These are phyloP conservation scores for Leptomonas seymouri DNA, from an alignment of 208 protist genomes.

Conservation along the genomic window DNA sequence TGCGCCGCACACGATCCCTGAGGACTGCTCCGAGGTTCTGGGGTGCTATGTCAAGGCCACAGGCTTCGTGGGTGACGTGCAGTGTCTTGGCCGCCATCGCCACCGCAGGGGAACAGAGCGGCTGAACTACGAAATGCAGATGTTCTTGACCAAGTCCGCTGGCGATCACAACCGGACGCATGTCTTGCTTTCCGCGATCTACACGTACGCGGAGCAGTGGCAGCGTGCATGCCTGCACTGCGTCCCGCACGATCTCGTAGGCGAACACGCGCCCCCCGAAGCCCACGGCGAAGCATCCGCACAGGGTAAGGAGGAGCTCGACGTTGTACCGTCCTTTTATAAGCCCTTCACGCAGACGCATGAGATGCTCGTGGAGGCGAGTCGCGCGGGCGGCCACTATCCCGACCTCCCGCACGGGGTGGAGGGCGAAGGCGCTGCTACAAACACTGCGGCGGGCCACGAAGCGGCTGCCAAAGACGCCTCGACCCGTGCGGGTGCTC, in stretches of 20 bases:
- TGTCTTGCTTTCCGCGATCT: slow-evolving; percentile 57
- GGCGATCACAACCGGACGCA: slow-evolving; percentile 73
- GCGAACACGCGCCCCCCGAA: background rate
- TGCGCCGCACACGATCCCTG: background rate
- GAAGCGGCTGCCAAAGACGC: background rate
- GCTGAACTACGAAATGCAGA: slow-evolving; percentile 53
- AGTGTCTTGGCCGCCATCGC: slow-evolving; percentile 8
- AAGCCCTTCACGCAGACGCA: slow-evolving; percentile 35
- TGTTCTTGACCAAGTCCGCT: slow-evolving; percentile 75
- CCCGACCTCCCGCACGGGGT: background rate
- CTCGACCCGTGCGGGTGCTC: too few species aligned
- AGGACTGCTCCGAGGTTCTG: slow-evolving; percentile 51
- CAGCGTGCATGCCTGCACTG: slow-evolving; percentile 48
- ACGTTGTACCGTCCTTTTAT: slow-evolving; percentile 15
- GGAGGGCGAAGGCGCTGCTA: background rate
- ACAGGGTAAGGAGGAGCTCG: background rate
- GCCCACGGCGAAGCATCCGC: background rate
- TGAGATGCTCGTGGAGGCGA: slow-evolving; percentile 35
- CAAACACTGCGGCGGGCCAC: background rate
- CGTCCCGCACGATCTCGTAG: slow-evolving; percentile 24
- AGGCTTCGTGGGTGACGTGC: slow-evolving; percentile 44
- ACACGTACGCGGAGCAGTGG: slow-evolving; percentile 61
- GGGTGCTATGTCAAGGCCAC: slow-evolving; percentile 51
- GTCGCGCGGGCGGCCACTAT: slow-evolving; percentile 21
- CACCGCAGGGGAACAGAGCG: slow-evolving; percentile 18